phyloP scores from a whole-genome alignment of 208 protist genomes.

The Strigomonas oncopelti region DNA sequence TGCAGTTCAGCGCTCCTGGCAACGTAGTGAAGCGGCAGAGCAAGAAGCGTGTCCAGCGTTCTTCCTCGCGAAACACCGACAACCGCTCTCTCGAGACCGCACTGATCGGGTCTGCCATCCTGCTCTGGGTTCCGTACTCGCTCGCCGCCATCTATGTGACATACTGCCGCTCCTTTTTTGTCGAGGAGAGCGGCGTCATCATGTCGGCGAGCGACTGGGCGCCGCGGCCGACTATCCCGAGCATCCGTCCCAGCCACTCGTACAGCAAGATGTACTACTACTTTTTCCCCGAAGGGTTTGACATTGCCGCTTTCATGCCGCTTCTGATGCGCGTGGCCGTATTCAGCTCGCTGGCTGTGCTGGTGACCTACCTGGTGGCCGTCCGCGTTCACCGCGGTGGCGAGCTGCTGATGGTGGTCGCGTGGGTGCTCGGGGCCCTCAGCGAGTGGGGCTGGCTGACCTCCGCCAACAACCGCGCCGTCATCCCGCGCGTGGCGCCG shows the following conservation, averaged over 20 bases:
- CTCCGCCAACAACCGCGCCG: conserved; percentile 10
- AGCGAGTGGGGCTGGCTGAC: conserved; percentile 61
- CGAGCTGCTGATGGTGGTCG: conserved; percentile 62
- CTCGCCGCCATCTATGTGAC: conserved; percentile 57
- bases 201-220: conserved; percentile 5
- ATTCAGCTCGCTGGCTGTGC: conserved; percentile 40
- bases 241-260: conserved; percentile 12
- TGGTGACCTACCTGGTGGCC: conserved; percentile 42
- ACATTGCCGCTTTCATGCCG: conserved; percentile 41
- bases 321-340: conserved; percentile 38
- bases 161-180: conserved; percentile 50
- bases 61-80: neutral
- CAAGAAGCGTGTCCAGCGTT: neutral
- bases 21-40: neutral
- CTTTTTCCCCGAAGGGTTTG: conserved; percentile 46
- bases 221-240: conserved; percentile 8
- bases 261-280: conserved; percentile 39
- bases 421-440: conserved; percentile 63
- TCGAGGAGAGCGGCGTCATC: conserved; percentile 15
- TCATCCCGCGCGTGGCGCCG: conserved; percentile 13
- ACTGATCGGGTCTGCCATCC: conserved; percentile 34
- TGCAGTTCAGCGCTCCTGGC: neutral
- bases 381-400: conserved; percentile 38
- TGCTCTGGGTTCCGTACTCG: conserved; percentile 72
- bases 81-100: conserved; percentile 26